These are phyloP conservation scores for Corylus heterophylla DNA, from an alignment of 306 rosid genomes.

Conservation along the genomic window DNA sequence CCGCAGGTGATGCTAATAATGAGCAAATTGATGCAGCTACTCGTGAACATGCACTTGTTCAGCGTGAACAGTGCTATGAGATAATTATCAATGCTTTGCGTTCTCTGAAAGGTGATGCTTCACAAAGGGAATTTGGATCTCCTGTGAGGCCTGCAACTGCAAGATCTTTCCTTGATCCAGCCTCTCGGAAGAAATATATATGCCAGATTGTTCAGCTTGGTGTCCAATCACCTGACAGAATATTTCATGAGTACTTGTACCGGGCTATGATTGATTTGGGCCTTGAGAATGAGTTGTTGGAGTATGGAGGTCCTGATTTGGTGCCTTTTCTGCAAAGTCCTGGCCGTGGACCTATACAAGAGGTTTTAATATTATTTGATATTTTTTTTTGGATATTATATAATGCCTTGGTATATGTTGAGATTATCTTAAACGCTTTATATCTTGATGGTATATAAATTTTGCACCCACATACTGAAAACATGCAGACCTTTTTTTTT, in stretches of 20 bases:
- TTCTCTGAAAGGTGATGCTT: constrained; percentile 69
- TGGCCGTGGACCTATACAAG: constrained; percentile 70
- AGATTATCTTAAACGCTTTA: background rate
- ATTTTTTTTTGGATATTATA: constrained; percentile 17
- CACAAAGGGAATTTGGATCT: constrained; percentile 79
- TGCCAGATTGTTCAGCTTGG: constrained; percentile 95
- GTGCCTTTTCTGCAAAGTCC: constrained; percentile 85
- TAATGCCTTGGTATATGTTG: constrained; percentile 17
- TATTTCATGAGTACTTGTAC: constrained; percentile 86
- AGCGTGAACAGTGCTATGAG: constrained; percentile 87
- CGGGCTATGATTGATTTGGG: constrained; percentile 93
- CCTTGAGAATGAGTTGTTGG: constrained; percentile 87
- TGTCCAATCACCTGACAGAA: constrained; percentile 85
- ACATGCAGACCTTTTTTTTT: background rate
- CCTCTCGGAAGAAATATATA: constrained; percentile 72
- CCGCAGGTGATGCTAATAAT: constrained; percentile 83
- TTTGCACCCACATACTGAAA: constrained; percentile 24
- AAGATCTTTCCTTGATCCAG: constrained; percentile 67
- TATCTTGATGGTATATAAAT: constrained; percentile 14
- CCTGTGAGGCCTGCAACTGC: constrained; percentile 64
- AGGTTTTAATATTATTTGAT: constrained; percentile 52
- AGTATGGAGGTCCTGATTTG: constrained; percentile 96
- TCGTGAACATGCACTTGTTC: constrained; percentile 76
- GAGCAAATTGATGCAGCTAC: constrained; percentile 80
- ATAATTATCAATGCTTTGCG: constrained; percentile 79